These are phyloP conservation scores for Neurospora sp. DNA, from an alignment of 495 filamentous ascomycete genomes.

Conservation along the genomic window DNA sequence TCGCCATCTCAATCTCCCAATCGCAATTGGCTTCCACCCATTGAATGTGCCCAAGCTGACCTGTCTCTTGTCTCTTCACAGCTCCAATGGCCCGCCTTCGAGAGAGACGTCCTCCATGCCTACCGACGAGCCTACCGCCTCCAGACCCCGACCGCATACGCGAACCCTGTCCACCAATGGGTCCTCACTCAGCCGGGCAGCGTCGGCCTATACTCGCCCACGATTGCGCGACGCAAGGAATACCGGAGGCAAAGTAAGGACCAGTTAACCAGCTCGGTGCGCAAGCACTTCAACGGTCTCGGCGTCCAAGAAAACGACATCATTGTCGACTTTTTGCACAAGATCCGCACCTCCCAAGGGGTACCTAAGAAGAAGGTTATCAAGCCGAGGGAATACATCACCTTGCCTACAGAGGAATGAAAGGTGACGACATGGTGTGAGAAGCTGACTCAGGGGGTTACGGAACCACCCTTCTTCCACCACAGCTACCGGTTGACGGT, in stretches of 20 bases:
- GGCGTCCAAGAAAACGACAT: constrained; percentile 81
- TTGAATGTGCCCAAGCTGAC: constrained; percentile 11
- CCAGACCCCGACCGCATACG: constrained; percentile 58
- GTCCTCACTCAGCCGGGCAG: constrained; percentile 56
- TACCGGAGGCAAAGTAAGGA: constrained; percentile 62
- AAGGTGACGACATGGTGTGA: background rate
- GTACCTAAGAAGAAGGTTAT: constrained; percentile 18
- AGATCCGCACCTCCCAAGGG: constrained; percentile 42
- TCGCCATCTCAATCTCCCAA: background rate
- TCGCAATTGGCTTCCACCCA: background rate
- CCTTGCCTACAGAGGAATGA: background rate
- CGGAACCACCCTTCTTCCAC: background rate
- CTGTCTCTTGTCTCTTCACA: constrained; percentile 21
- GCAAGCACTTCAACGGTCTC: constrained; percentile 84
- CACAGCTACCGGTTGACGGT: background rate
- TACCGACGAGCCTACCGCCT: constrained; percentile 74
- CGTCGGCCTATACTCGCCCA: constrained; percentile 64
- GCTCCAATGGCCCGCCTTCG: constrained; percentile 70
- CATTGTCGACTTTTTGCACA: constrained; percentile 80
- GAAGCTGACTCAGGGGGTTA: background rate
- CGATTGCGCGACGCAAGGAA: constrained; percentile 53
- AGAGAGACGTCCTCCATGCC: constrained; percentile 61
- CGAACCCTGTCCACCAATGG: constrained; percentile 59
- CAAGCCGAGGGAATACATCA: background rate
- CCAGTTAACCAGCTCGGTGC: constrained; percentile 67